Base-by-base conservation (phyloP, 2,329 filamentous ascomycete genomes). In the Chrysoporthe austroafricana region DNA sequence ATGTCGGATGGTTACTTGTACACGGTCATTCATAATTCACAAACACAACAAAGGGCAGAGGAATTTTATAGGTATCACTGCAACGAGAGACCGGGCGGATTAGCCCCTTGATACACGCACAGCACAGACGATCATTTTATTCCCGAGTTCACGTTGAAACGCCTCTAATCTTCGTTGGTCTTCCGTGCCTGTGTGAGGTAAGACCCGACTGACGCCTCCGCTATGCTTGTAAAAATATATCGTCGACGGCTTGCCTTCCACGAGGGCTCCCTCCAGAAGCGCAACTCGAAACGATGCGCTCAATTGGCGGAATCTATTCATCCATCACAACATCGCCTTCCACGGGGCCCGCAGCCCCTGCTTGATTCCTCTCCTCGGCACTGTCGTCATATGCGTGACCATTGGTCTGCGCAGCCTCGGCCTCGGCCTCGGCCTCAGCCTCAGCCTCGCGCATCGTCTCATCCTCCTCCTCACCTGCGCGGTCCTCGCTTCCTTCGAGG, bases 351-450 rank as follows among this genome's bases (percentile, higher is more conserved):
- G 42, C 43, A 32, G 21, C 13, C 48, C 36, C 59, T 48, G 18
- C 26, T 32, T 61, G 36, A 46, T 42, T 7, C 50, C 26, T 18
- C 21, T n/a, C 44, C 21, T 16, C 46, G 26, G 21, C 32, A 46
- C 9, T 34, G 8, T 44, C 52, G 34, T 44, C 39, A 6, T 46
- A 56, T 4, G 21, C 59, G 32, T 69, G 63, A 16, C 67, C 67
- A 18, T 64, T 64, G 18, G 34, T 32, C 8, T 57, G 52, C 44
- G 54, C 32, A 32, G 46, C 14, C 18, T 34, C 32, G 6, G 26
- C 7, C 18, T 34, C 32, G 6, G 26, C 7, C 46, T 26, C 43
- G n/a, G 2, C 39, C n/a, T n/a, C 44, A 26, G 48, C 26, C 26
- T 39, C 60, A 16, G 50, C 52, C 36, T 42, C 52, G 32, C 21